Conservation (phyloP, 371 early-diverging fungal genomes). For the Apophysomyces sp. region DNA sequence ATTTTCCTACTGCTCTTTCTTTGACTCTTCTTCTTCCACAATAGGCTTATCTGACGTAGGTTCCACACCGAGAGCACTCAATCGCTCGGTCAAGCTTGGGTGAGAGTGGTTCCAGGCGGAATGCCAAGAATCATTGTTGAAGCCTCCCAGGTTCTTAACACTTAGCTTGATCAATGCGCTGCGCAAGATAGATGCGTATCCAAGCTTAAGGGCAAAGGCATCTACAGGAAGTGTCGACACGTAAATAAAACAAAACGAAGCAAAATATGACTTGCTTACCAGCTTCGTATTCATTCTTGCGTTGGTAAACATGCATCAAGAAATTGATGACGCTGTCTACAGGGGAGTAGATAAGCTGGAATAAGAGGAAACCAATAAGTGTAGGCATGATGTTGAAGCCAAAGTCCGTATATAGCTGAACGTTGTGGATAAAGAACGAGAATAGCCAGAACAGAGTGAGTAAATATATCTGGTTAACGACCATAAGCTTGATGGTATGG, state of each 20-base stretch:
- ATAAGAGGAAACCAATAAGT: slow-evolving; percentile 87
- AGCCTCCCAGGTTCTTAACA: slow-evolving; percentile 86
- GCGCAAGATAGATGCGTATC: slow-evolving; percentile 76
- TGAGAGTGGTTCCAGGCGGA: slow-evolving; percentile 95
- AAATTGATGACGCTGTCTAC: slow-evolving; percentile 78
- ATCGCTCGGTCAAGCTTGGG: slow-evolving; percentile 92
- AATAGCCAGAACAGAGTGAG: slow-evolving; percentile 87
- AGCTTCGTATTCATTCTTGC: slow-evolving; percentile 94
- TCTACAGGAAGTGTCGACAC: slow-evolving; percentile 48
- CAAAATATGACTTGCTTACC: slow-evolving; percentile 21
- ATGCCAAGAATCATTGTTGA: slow-evolving; percentile 89
- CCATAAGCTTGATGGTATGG: slow-evolving; percentile 81
- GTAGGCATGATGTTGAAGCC: slow-evolving; percentile 80
- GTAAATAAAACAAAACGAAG: not conserved
- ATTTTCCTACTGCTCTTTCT: slow-evolving; percentile 16
- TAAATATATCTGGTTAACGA: slow-evolving; percentile 73
- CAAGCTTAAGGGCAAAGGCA: slow-evolving; percentile 87
- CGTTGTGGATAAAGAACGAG: slow-evolving; percentile 69
- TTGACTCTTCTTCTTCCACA: slow-evolving; percentile 22
- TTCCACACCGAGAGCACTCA: slow-evolving; percentile 64
- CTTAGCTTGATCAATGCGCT: slow-evolving; percentile 90
- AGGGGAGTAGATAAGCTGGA: slow-evolving; percentile 80
- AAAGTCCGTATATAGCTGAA: slow-evolving; percentile 78
- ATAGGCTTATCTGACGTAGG: slow-evolving; percentile 44
- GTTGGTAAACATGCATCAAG: slow-evolving; percentile 77